Conservation (phyloP, 306 rosid genomes). For the Cicer arietinum region DNA sequence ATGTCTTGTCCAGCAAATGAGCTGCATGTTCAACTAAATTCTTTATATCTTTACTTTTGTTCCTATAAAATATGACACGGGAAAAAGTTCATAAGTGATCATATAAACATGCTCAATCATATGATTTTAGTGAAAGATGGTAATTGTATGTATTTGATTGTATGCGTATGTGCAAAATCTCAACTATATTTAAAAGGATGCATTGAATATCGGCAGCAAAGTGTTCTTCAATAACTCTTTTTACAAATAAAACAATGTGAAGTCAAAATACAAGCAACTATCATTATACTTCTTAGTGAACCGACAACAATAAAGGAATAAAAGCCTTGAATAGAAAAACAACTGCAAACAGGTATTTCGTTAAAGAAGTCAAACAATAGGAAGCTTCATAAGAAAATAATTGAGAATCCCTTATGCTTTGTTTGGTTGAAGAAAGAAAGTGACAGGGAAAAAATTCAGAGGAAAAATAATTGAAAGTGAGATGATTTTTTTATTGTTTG, state of each 20-base stretch:
- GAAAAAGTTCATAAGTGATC: neutral
- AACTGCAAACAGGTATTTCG: no score
- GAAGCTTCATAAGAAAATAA: no score
- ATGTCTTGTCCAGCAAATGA: constrained; percentile 3
- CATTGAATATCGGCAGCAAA: neutral
- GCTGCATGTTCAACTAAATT: neutral
- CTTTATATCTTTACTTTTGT: neutral
- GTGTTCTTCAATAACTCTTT: no score
- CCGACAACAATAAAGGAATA: neutral
- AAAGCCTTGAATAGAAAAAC: neutral
- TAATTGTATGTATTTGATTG: neutral
- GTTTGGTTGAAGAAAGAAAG: no score
- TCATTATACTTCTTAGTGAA: neutral
- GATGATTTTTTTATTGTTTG: no score
- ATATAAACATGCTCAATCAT: neutral
- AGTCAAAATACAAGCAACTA: neutral
- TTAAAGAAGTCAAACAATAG: no score
- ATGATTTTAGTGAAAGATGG: neutral
- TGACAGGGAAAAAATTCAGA: no score
- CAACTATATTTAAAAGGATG: neutral
- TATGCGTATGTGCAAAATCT: neutral
- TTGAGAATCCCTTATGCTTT: no score
- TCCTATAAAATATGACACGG: neutral
- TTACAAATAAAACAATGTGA: no score
- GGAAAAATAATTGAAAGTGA: no score